Evolutionary conservation across 306 rosid species (phyloP).

Genomic region (Malus sieversii): DNA sequence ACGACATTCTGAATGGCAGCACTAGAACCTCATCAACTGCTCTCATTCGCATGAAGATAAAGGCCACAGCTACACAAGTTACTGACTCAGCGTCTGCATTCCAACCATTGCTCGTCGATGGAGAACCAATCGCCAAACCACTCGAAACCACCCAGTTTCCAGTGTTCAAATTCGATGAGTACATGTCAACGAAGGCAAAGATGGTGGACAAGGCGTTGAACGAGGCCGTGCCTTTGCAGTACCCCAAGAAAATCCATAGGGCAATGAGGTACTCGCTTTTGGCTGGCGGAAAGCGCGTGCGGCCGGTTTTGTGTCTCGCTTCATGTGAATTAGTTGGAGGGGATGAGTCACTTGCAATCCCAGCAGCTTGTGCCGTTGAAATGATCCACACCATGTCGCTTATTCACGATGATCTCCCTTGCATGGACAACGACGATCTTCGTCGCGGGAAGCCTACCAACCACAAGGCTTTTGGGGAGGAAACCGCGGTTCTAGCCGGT

Average conservation of each 20-base stretch:
- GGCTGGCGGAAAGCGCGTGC: conserved; percentile 17
- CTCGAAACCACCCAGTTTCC: neutral
- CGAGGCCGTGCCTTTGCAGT: conserved; percentile 29
- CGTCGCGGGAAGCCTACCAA: conserved; percentile 19
- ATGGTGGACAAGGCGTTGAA: conserved; percentile 16
- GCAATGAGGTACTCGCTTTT: conserved; percentile 32
- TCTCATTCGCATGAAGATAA: neutral
- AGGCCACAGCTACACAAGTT: neutral
- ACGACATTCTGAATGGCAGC: neutral
- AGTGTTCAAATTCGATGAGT: conserved; percentile 11
- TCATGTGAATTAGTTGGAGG: conserved; percentile 36
- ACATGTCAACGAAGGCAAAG: conserved; percentile 20
- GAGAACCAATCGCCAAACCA: neutral
- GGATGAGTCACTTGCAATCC: conserved; percentile 14
- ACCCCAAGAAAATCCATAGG: conserved; percentile 18
- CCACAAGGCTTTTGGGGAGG: conserved; percentile 31
- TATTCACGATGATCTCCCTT: conserved; percentile 35
- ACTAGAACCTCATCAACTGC: neutral
- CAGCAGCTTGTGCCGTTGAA: conserved; percentile 32
- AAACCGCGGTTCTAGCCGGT: conserved; percentile 12
- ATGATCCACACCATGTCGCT: conserved; percentile 28
- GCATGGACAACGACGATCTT: conserved; percentile 32
- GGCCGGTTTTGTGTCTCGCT: conserved; percentile 28
- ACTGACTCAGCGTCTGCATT: neutral
- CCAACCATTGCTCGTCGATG: neutral